These are phyloP conservation scores for Stipa capillata DNA, from an alignment of 176 grass and related monocot genomes.

Conservation along the genomic window DNA sequence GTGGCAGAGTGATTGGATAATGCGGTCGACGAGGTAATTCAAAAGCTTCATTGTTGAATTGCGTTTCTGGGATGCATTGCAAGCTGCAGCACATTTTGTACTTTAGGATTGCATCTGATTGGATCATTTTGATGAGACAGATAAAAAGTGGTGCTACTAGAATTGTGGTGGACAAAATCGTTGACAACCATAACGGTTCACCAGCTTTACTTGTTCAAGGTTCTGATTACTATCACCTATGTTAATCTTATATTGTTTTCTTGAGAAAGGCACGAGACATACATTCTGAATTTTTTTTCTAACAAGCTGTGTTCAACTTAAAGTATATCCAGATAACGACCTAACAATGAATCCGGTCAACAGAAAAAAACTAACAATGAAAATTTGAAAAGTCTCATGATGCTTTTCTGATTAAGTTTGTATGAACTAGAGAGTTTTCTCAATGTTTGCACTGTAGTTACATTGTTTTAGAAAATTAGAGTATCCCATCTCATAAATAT, in stretches of 20 bases:
- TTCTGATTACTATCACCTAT: slow-evolving; percentile 10
- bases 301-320: background rate
- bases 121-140: no score
- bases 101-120: no score
- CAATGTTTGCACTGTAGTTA: no score
- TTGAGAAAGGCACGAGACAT: background rate
- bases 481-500: background rate
- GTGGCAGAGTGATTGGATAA: slow-evolving; percentile 62
- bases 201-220: slow-evolving; percentile 67
- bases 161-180: slow-evolving; percentile 58
- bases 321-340: background rate
- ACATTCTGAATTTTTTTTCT: background rate
- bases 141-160: slow-evolving; percentile 54
- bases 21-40: slow-evolving; percentile 45
- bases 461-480: background rate
- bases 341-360: no score
- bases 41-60: background rate
- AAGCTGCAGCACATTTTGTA: background rate
- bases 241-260: background rate
- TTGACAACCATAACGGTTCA: slow-evolving; percentile 35
- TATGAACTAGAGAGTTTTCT: no score
- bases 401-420: no score
- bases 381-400: no score
- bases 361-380: no score
- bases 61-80: background rate